Conservation (phyloP, 768 basidiomycete species). For the Suillus variegatus region DNA sequence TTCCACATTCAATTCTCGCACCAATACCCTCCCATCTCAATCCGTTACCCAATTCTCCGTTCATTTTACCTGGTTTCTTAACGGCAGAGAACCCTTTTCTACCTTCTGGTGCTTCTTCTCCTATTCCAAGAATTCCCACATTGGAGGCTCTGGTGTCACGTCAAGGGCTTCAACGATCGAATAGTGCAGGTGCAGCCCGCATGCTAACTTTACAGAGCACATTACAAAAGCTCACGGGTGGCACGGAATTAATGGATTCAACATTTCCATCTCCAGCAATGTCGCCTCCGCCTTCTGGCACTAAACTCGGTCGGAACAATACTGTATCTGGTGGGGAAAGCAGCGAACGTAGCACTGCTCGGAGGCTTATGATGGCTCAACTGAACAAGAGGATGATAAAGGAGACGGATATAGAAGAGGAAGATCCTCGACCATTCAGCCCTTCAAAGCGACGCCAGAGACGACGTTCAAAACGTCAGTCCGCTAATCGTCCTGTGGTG, state of each 20-base stretch:
- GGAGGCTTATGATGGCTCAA: constrained; percentile 65
- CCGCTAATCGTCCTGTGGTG: constrained; percentile 38
- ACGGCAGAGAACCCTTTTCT: constrained; percentile 56
- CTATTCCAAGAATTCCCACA: constrained; percentile 70
- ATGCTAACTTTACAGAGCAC: constrained; percentile 76
- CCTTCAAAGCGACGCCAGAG: constrained; percentile 55
- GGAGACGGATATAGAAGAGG: constrained; percentile 65
- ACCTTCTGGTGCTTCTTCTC: constrained; percentile 66
- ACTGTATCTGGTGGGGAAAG: constrained; percentile 78
- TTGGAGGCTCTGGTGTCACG: constrained; percentile 66
- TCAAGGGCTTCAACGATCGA: constrained; percentile 82
- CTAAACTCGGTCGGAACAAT: constrained; percentile 65
- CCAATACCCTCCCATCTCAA: constrained; percentile 60
- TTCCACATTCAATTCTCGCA: constrained; percentile 39
- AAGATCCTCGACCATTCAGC: constrained; percentile 34
- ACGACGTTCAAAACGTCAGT: constrained; percentile 50
- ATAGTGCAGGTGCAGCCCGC: constrained; percentile 76
- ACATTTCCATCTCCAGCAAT: constrained; percentile 49
- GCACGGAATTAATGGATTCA: constrained; percentile 49
- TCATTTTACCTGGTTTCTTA: constrained; percentile 48
- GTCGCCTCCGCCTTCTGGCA: constrained; percentile 50
- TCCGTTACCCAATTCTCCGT: constrained; percentile 43
- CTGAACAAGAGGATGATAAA: constrained; percentile 54
- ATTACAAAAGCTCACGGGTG: constrained; percentile 72
- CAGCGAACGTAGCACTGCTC: constrained; percentile 56